Conservation (phyloP, 139 green algal genomes). For the Chlamydomonas applanata region DNA sequence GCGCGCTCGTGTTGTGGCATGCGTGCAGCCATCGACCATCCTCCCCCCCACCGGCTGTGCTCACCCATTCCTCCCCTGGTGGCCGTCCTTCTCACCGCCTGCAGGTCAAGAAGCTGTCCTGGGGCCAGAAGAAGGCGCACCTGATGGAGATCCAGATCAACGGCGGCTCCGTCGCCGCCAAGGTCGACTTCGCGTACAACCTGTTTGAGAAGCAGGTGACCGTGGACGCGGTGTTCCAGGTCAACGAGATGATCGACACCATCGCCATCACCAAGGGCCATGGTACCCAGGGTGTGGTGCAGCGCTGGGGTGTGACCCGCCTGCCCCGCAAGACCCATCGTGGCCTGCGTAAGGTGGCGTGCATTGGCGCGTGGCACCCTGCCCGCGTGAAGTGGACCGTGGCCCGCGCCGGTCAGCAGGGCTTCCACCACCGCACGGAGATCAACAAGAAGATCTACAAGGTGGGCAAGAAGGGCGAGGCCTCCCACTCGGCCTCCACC, state of each 20-base stretch:
- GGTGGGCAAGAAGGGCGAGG: slow-evolving; percentile 93
- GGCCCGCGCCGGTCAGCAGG: slow-evolving; percentile 91
- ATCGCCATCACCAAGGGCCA: slow-evolving; percentile 96
- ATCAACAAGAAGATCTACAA: slow-evolving; percentile 99
- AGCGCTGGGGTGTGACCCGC: slow-evolving; percentile 96
- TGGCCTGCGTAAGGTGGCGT: slow-evolving; percentile 98
- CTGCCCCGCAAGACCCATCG: slow-evolving; percentile 99
- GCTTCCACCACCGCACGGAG: slow-evolving; percentile 98
- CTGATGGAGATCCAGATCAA: slow-evolving; percentile 99
- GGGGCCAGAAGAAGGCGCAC: slow-evolving; percentile 97
- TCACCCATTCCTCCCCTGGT: too few species aligned
- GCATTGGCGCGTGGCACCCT: slow-evolving; percentile 98
- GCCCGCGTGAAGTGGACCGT: slow-evolving; percentile 96
- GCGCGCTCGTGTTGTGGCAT: not conserved
- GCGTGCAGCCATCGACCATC: too few species aligned
- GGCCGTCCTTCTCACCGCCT: not conserved
- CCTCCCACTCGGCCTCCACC: slow-evolving; percentile 82
- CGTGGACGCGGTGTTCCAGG: slow-evolving; percentile 85
- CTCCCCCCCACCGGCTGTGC: too few species aligned
- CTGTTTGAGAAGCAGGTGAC: slow-evolving; percentile 93
- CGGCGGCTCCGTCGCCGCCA: slow-evolving; percentile 84
- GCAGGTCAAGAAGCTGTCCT: slow-evolving; percentile 73
- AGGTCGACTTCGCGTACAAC: slow-evolving; percentile 94
- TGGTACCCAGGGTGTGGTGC: slow-evolving; percentile 96
- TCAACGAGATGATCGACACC: slow-evolving; percentile 98